Base-by-base conservation (phyloP, 805 yeast genomes). In the Nakazawaea molendinolei region DNA sequence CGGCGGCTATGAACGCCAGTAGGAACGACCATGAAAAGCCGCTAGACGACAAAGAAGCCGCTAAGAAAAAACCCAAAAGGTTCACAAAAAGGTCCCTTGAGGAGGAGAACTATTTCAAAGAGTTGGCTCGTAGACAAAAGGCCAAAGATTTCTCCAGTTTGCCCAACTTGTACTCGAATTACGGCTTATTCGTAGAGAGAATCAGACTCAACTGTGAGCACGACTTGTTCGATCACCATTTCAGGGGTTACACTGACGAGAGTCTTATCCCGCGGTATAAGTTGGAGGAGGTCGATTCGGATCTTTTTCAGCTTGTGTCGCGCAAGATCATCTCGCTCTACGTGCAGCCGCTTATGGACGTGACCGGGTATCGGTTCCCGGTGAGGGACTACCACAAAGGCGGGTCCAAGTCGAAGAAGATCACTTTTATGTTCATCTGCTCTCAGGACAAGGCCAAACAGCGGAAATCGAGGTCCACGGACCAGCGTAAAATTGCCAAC, bases 361-460 rank as follows among this genome's bases (percentile, higher is more conserved):
- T 52, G 2, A 63, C 72, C 0, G 71, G 71, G 2, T 67, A 56
- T 40, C 55, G 60, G 34, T 65, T 65, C 40, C 67, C 69, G 0
- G 61, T 65, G 9, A 51, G 72, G 34, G 72, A 67, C 42, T 65
- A 58, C 42, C 72, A 67, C 43, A 63, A 65, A 45, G 65, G 64
- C 23, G 66, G 67, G 5, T 51, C 60, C 25, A 61, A 58, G 40
- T 49, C 62, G 6, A 63, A 63, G 36, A 65, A 62, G 41, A 53
- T 65, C 25, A 52, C 67, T 1, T 65, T 68, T 55, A 63, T 58
- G 61, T 67, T 61, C 39, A 58, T 67, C 20, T 67, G 72, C 39
- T 61, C 69, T 3, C 71, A 67, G 36, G 72, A 67, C 40, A 55
- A 51, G 31, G 44, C 52, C n/a, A 55, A 64, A 17, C 67, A 65